These are phyloP conservation scores for Nakaseomyces sp. DNA, from an alignment of 1,139 yeast species.

Conservation along the genomic window DNA sequence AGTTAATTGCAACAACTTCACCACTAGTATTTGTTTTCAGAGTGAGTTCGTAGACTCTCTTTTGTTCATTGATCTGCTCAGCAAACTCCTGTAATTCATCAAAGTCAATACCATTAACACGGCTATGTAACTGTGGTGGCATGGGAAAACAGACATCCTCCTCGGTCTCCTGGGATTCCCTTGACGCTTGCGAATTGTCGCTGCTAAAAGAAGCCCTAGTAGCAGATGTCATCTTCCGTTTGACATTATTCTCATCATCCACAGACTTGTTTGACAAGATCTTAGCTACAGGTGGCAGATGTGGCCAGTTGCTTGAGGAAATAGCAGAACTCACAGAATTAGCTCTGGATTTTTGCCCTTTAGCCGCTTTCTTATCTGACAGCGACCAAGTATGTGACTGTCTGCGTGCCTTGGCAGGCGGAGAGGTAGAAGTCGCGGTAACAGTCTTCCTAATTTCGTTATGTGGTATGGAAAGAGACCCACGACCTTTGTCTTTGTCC, in stretches of 20 bases:
- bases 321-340: slow-evolving; percentile 8
- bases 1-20: slow-evolving; percentile 11
- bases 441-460: not conserved
- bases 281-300: slow-evolving; percentile 8
- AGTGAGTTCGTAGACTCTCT: slow-evolving; percentile 6
- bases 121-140: slow-evolving; percentile 52
- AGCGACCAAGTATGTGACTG: slow-evolving; percentile 2
- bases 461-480: no score
- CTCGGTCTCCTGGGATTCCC: slow-evolving; percentile 78
- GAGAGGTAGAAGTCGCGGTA: not conserved
- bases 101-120: slow-evolving; percentile 68
- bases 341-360: slow-evolving; percentile 9
- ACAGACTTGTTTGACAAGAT: slow-evolving; percentile 9
- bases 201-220: slow-evolving; percentile 39
- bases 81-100: slow-evolving; percentile 72
- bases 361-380: not conserved
- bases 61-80: slow-evolving; percentile 36
- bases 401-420: not conserved
- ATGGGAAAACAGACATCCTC: slow-evolving; percentile 98
- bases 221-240: slow-evolving; percentile 16
- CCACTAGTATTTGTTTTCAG: not conserved
- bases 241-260: slow-evolving; percentile 9
- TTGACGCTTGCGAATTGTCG: slow-evolving; percentile 65
- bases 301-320: slow-evolving; percentile 5
- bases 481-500: no score